phyloP scores from a whole-genome alignment of 2,329 filamentous ascomycete genomes.

The Fusarium domesticum region DNA sequence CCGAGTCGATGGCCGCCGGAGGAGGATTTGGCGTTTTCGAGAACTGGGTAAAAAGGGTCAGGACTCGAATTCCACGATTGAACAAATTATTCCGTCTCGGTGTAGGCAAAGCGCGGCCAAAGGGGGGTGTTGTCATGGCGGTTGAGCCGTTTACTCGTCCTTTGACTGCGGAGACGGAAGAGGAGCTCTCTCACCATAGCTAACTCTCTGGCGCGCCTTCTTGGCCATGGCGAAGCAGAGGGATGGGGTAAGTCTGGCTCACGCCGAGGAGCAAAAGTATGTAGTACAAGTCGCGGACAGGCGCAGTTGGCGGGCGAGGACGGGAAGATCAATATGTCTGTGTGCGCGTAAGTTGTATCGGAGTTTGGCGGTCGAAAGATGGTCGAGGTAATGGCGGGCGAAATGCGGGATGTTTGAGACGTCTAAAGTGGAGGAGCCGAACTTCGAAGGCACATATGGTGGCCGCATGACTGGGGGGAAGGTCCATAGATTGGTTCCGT shows the following conservation, averaged over 20 bases:
- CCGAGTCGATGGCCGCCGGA: slow-evolving; percentile 84
- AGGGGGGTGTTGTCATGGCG: background rate
- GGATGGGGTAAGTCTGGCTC: slow-evolving; percentile 17
- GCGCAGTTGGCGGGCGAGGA: slow-evolving; percentile 12
- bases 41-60: slow-evolving; percentile 41
- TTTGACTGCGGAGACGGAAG: background rate
- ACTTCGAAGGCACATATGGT: background rate
- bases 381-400: slow-evolving; percentile 22
- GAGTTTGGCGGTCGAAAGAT: slow-evolving; percentile 7
- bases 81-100: background rate
- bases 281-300: slow-evolving; percentile 17
- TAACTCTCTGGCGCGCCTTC: slow-evolving; percentile 67
- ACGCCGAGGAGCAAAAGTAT: slow-evolving; percentile 13
- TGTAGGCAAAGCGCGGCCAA: too few species aligned
- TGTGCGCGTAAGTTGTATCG: background rate
- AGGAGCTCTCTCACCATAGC: slow-evolving; percentile 55
- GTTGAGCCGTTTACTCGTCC: slow-evolving; percentile 11
- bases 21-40: slow-evolving; percentile 57
- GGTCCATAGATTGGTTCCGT: background rate
- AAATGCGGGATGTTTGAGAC: slow-evolving; percentile 20
- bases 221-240: slow-evolving; percentile 53
- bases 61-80: background rate
- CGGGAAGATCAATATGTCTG: slow-evolving; percentile 2
- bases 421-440: slow-evolving; percentile 18
- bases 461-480: background rate